Conservation (phyloP, 2,329 filamentous ascomycete genomes). For the Xylaria sp. region DNA sequence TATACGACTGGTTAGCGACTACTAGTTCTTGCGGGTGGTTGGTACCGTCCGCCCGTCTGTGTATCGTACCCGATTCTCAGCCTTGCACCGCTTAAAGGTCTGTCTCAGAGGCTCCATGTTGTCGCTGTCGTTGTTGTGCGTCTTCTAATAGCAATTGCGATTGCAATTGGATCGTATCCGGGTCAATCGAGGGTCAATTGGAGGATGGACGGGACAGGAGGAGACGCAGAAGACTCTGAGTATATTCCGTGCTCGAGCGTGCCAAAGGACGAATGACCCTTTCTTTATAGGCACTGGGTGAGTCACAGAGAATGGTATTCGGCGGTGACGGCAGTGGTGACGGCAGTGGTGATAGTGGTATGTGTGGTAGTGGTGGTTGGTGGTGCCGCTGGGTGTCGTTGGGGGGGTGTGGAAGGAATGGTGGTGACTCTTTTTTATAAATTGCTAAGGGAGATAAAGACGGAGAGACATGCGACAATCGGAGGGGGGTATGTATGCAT, state of each 20-base stretch:
- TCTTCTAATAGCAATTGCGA: background rate
- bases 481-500: slow-evolving; percentile 18
- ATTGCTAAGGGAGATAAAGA: background rate
- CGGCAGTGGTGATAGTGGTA: background rate
- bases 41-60: background rate
- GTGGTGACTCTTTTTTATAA: slow-evolving; percentile 29
- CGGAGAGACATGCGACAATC: slow-evolving; percentile 29
- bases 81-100: slow-evolving; percentile 70
- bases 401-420: background rate
- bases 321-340: no score
- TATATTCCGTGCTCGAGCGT: background rate
- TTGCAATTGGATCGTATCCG: background rate
- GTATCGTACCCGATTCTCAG: slow-evolving; percentile 63
- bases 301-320: slow-evolving; percentile 19
- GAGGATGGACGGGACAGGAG: background rate
- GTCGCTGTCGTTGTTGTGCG: background rate
- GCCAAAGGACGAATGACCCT: slow-evolving; percentile 5
- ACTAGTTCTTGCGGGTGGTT: background rate
- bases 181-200: slow-evolving; percentile 16
- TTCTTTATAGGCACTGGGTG: slow-evolving; percentile 32
- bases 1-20: slow-evolving; percentile 3
- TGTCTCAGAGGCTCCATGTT: slow-evolving; percentile 68
- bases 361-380: background rate
- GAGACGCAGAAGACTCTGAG: slow-evolving; percentile 8
- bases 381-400: background rate